Base-by-base conservation (phyloP, 306 rosid genomes). In the Medicago arabica region DNA sequence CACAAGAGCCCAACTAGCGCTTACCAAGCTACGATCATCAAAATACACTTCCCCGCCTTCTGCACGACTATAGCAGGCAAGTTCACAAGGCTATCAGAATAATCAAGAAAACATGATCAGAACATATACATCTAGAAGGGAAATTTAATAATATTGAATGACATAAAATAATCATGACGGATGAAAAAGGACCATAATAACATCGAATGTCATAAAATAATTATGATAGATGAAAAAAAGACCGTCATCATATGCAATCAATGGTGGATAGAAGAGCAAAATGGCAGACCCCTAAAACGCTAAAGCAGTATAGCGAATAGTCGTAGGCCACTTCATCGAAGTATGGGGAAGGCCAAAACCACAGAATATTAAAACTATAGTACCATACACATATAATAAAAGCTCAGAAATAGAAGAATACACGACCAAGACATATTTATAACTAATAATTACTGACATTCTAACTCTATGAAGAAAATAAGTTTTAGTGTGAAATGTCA, bases 31-130 rank as follows among this genome's bases (percentile, higher is more conserved):
- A 55, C 93, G 89, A 63, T 92, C 99, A 13, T 95, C 97, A 59
- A 95, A 95, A 84, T 36, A 77, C 60, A 95, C 97, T 64, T 89
- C 89, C 66, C 99, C 98, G 1, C 90, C 97, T 85, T 95, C 97
- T n/a, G 68, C 92, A 61, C 97, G 96, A 79, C 98, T 92, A 82
- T 89, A 95, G 85, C 91, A 88, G 21, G 86, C 97, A 85, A 95
- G 64, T 79, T 95, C 98, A 78, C 88, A 83, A 34, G 99, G 98
- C 99, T 92, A 62, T 75, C 71, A 79, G 53, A 84, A 40, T 67
- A 81, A 74, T 75, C 50, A 75, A 72, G 67, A 61, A 82, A 44
- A 72, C n/a, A 15, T 8, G 12, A 55, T 82, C 65, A 75, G 71
- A 71, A 51, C 54, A 60, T 43, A 19, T 7, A 25, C 25, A 67